phyloP scores from a whole-genome alignment of 139 green algal species.

The Volvox reticuliferus region DNA sequence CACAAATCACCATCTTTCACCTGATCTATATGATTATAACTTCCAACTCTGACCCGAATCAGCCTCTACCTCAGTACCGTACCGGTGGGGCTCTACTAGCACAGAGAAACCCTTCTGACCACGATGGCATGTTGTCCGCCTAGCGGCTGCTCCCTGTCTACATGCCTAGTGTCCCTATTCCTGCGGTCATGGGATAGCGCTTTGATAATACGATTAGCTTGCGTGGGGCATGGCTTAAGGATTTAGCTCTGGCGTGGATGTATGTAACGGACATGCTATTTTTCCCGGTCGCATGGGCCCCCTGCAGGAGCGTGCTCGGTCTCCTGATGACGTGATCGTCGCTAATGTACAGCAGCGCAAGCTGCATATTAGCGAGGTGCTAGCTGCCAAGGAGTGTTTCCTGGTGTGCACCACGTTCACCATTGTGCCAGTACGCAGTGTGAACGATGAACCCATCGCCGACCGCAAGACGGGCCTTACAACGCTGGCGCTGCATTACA shows the following conservation, averaged over 20 bases:
- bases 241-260: too few species aligned
- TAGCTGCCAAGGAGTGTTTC: conserved; percentile 49
- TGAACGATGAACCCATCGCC: conserved; percentile 54
- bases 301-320: conserved; percentile 46
- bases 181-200: too few species aligned
- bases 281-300: too few species aligned
- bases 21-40: conserved; percentile 53
- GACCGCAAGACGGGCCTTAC: conserved; percentile 65
- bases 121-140: too few species aligned
- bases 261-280: too few species aligned
- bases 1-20: conserved; percentile 60
- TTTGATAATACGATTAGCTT: too few species aligned
- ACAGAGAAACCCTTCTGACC: too few species aligned
- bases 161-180: too few species aligned
- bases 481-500: conserved; percentile 69
- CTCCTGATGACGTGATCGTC: conserved; percentile 54
- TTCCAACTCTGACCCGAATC: conserved; percentile 15
- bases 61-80: not conserved
- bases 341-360: conserved; percentile 35
- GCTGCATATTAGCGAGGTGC: conserved; percentile 52
- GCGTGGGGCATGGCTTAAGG: too few species aligned
- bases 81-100: too few species aligned
- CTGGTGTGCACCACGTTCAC: conserved; percentile 30
- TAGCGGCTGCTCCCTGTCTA: too few species aligned
- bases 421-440: conserved; percentile 27